Conservation (phyloP, 495 filamentous ascomycete genomes). For the Neurospora pannonica region DNA sequence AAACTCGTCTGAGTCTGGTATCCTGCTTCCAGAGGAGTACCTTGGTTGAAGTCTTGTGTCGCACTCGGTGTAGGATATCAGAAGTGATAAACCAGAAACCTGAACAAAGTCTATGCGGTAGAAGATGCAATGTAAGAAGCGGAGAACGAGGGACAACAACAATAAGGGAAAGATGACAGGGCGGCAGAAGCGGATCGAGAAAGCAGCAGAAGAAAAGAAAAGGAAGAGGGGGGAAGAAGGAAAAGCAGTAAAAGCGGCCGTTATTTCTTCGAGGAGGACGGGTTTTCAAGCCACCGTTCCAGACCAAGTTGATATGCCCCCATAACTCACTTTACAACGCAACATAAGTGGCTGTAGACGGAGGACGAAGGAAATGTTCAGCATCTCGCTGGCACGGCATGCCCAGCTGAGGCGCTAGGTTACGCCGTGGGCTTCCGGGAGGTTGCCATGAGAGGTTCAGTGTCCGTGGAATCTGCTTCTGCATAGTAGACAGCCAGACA, state of each 20-base stretch:
- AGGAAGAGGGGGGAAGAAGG: neutral
- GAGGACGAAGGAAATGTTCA: neutral
- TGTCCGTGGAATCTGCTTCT: neutral
- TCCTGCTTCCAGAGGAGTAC: neutral
- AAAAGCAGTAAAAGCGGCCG: neutral
- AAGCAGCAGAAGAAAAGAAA: neutral
- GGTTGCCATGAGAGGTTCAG: neutral
- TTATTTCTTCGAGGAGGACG: neutral
- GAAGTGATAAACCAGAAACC: neutral
- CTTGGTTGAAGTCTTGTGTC: neutral
- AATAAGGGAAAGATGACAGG: neutral
- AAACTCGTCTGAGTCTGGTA: neutral
- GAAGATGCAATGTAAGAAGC: neutral
- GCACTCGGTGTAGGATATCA: neutral
- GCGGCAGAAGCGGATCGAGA: neutral
- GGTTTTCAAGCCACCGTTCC: neutral
- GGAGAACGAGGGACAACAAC: neutral
- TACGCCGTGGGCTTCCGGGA: neutral
- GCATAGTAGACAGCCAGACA: neutral
- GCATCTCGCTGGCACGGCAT: neutral
- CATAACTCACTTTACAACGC: neutral
- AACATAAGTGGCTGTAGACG: neutral
- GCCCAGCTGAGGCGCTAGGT: neutral
- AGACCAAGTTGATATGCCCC: neutral
- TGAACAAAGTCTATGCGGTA: neutral